phyloP scores from a whole-genome alignment of 768 basidiomycete species.

The Strobilomyces confusus region DNA sequence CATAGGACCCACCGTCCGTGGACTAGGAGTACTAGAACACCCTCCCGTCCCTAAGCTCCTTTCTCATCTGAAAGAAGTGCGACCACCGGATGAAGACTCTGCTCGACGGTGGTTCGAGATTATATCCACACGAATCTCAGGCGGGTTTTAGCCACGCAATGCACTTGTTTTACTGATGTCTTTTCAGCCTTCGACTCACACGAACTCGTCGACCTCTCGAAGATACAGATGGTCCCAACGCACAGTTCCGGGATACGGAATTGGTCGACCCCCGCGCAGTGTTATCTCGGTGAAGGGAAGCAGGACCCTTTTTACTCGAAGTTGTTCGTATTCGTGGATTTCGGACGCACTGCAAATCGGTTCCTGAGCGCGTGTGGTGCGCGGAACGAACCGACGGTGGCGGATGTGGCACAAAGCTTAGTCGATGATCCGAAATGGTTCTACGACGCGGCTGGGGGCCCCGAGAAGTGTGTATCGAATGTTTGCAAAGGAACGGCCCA shows the following conservation, averaged over 20 bases:
- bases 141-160: background rate
- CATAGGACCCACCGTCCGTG: background rate
- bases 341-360: background rate
- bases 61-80: background rate
- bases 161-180: background rate
- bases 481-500: no score
- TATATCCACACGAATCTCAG: background rate
- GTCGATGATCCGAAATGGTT: background rate
- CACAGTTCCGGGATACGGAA: background rate
- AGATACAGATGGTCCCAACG: background rate
- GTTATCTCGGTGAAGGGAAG: background rate
- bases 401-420: background rate
- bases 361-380: conserved; percentile 1
- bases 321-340: conserved; percentile 3
- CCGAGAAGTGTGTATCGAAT: background rate
- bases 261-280: background rate
- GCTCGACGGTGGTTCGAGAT: background rate
- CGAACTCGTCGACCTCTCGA: background rate
- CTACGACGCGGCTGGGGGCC: background rate
- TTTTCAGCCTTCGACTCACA: background rate
- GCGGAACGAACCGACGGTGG: background rate
- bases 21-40: background rate
- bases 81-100: background rate
- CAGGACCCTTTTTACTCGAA: background rate
- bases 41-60: background rate